Evolutionary conservation across 108 stramenopile species (phyloP).

Genomic region (Conticribra weissflogii): DNA sequence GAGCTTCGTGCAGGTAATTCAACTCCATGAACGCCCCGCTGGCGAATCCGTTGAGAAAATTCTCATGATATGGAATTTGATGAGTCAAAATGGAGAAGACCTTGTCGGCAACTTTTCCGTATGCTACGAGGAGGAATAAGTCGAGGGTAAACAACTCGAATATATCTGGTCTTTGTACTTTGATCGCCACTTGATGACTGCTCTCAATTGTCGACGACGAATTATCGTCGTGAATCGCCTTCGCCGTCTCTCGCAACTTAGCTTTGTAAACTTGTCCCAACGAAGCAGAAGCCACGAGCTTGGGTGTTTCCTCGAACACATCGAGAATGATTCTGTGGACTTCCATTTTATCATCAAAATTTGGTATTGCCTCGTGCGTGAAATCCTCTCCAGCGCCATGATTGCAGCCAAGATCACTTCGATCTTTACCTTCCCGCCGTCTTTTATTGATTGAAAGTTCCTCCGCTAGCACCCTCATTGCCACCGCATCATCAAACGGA

Average conservation of each 20-base stretch:
- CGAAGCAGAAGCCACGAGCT: constrained; percentile 83
- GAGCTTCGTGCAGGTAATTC: constrained; percentile 56
- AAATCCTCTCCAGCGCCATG: too few species aligned
- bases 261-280: constrained; percentile 89
- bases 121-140: constrained; percentile 68
- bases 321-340: constrained; percentile 11
- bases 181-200: constrained; percentile 69
- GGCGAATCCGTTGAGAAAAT: constrained; percentile 39
- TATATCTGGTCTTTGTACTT: constrained; percentile 89
- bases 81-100: constrained; percentile 68
- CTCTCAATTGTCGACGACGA: background rate
- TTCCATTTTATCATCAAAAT: constrained; percentile 10
- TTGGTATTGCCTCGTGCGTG: too few species aligned
- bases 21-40: constrained; percentile 54
- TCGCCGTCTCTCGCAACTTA: too few species aligned
- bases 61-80: constrained; percentile 46
- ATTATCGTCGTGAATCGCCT: too few species aligned
- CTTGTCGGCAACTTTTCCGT: constrained; percentile 61
- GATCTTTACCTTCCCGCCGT: background rate
- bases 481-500: constrained; percentile 83
- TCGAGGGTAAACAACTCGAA: constrained; percentile 76
- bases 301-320: constrained; percentile 48
- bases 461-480: constrained; percentile 61
- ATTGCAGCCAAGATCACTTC: too few species aligned
- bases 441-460: constrained; percentile 52